Base-by-base conservation (phyloP, 768 basidiomycete species). In the Suillus sp. region DNA sequence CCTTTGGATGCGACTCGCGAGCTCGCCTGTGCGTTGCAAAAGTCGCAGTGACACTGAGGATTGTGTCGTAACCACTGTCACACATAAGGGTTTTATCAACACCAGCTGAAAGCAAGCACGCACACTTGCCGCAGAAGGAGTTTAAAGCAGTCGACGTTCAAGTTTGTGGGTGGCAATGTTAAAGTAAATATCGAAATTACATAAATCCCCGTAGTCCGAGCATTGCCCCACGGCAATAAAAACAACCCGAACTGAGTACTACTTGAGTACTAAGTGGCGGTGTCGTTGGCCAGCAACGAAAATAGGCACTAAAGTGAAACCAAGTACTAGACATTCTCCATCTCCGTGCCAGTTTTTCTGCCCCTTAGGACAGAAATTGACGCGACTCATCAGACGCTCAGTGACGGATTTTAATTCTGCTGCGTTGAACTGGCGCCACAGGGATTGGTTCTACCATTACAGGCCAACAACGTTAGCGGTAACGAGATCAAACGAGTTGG, bases 261-360 rank as follows among this genome's bases (percentile, higher is more conserved):
- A 34, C 32, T 9, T 43, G 42, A 45, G n/a, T 40, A 7, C 47
- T 25, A 6, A 7, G 47, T 57, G 56, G 56, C 56, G 2, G 56
- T 57, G 56, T 57, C 27, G 38, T 40, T 40, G 6, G 16, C 55
- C 37, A 57, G 25, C 55, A 57, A 57, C 55, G 55, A 57, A 38
- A 57, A 57, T 40, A 57, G 37, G 35, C 2, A 35, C 51, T 7
- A 7, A n/a, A n/a, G n/a, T n/a, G n/a, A n/a, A 2, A 34, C 20
- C 11, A 32, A 53, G 32, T 3, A 55, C 34, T 54, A 22, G 20
- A 54, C 20, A 20, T 55, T 55, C 54, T 37, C 37, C 38, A 27
- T 57, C 37, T 27, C 4, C 10, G 37, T 27, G 16, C 37, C 38
- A 57, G 38, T 37, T 56, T 14, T 40, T 40, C 1, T 7, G 8